Percentiles rank a stretch among this genome's conserved stretches.
phyloP scores from a whole-genome alignment of 2,329 filamentous ascomycete species.

The Fusarium mundagurra region DNA sequence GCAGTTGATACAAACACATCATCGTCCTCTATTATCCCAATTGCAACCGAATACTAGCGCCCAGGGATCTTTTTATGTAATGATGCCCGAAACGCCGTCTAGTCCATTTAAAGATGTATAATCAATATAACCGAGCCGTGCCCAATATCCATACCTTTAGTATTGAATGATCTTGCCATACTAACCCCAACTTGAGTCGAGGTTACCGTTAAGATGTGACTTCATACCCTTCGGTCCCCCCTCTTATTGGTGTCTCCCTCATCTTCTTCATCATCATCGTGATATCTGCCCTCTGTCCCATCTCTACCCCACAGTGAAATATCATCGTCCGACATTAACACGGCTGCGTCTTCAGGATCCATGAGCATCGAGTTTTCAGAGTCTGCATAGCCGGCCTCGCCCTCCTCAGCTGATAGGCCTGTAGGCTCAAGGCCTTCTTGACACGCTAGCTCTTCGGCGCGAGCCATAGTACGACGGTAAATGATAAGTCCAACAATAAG shows the following conservation, averaged over 20 bases:
- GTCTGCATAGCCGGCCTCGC: conserved; percentile 54
- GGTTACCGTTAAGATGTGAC: background rate
- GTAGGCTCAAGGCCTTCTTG: conserved; percentile 50
- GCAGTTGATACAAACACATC: background rate
- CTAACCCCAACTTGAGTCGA: conserved; percentile 5
- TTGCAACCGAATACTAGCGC: background rate
- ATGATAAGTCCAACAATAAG: conserved; percentile 83
- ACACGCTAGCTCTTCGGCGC: conserved; percentile 66
- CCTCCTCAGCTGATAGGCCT: conserved; percentile 45
- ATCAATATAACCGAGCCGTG: background rate
- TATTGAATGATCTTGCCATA: conserved; percentile 1
- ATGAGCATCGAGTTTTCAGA: conserved; percentile 53
- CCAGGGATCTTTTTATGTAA: background rate
- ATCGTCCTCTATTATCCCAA: conserved; percentile 4
- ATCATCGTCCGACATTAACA: conserved; percentile 67
- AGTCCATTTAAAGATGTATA: background rate
- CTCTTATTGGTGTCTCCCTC: conserved; percentile 31
- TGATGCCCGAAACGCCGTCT: conserved; percentile 39
- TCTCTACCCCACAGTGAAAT: conserved; percentile 65
- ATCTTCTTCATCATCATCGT: conserved; percentile 46
- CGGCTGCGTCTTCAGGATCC: conserved; percentile 62
- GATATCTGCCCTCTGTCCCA: conserved; percentile 49
- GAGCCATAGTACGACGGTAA: conserved; percentile 75
- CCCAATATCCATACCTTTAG: background rate
- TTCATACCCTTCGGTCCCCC: conserved; percentile 6